Conservation (phyloP, 1,139 yeast genomes). For the Torulaspora pretoriensis region DNA sequence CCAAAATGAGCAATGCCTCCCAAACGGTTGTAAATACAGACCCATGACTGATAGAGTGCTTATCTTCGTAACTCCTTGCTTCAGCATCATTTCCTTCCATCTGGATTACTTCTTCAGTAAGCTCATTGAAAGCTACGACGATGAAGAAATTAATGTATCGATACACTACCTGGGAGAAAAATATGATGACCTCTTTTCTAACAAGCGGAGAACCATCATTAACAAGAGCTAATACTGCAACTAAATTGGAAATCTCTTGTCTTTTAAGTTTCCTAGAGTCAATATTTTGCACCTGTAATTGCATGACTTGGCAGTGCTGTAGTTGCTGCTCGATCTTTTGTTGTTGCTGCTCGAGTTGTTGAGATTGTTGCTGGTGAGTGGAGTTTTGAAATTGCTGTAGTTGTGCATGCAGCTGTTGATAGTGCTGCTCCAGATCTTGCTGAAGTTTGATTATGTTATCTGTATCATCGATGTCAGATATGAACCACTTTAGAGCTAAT, state of each 20-base stretch:
- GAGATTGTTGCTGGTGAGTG: slow-evolving; percentile 24
- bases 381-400: slow-evolving; percentile 30
- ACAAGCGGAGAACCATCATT: slow-evolving; percentile 91
- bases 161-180: slow-evolving; percentile 68
- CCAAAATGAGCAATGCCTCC: slow-evolving; percentile 74
- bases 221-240: slow-evolving; percentile 46
- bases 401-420: slow-evolving; percentile 34
- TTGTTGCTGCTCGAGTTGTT: slow-evolving; percentile 31
- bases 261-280: slow-evolving; percentile 38
- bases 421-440: slow-evolving; percentile 34
- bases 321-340: slow-evolving; percentile 34
- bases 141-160: slow-evolving; percentile 71
- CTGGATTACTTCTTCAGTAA: slow-evolving; percentile 73
- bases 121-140: slow-evolving; percentile 81
- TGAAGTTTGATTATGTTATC: slow-evolving; percentile 32
- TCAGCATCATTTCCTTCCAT: slow-evolving; percentile 52
- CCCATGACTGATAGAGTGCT: slow-evolving; percentile 57
- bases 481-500: slow-evolving; percentile 65
- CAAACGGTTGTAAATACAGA: slow-evolving; percentile 84
- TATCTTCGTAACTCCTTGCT: slow-evolving; percentile 26
- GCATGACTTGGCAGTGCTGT: slow-evolving; percentile 30
- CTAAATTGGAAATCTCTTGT: slow-evolving; percentile 44
- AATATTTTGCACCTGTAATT: slow-evolving; percentile 30
- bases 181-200: slow-evolving; percentile 75
- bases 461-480: slow-evolving; percentile 47